phyloP scores from a whole-genome alignment of 352 stramenopile genomes.

The Chrysophaeum taylorii region DNA sequence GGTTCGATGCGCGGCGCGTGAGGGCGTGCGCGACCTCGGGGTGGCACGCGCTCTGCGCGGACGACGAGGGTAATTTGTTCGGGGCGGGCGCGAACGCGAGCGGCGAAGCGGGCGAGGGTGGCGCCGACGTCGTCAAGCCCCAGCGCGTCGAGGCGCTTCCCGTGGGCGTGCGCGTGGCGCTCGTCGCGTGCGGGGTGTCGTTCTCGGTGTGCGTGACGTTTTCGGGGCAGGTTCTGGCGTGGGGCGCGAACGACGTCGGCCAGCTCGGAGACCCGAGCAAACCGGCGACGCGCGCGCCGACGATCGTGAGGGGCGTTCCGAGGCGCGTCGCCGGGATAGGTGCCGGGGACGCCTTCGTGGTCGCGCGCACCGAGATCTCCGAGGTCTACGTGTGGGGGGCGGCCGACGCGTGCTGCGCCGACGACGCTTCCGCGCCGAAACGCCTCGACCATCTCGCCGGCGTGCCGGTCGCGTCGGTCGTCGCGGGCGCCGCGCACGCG shows the following conservation, averaged over 20 bases:
- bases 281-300: not conserved
- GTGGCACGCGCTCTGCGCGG: not conserved
- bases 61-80: conserved; percentile 2
- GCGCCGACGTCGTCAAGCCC: not conserved
- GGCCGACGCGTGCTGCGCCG: conserved; percentile 23
- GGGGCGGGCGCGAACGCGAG: not conserved
- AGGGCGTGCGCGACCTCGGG: not conserved
- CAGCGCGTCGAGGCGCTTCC: conserved; percentile 4
- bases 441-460: conserved; percentile 25
- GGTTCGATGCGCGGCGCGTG: not conserved
- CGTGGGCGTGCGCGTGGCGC: conserved; percentile 11
- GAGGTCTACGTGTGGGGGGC: conserved; percentile 28
- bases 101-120: not conserved
- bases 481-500: conserved; percentile 27
- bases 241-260: conserved; percentile 28
- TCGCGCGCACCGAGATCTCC: conserved; percentile 27
- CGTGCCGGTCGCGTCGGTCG: conserved; percentile 26
- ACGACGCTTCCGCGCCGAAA: not conserved
- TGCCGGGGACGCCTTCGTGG: conserved; percentile 35
- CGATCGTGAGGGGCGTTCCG: not conserved
- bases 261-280: conserved; percentile 16
- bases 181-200: conserved; percentile 33
- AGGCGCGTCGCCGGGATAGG: conserved; percentile 18
- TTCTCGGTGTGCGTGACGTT: conserved; percentile 36
- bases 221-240: conserved; percentile 29